These are phyloP conservation scores for Melanomma pulvis-pyrius DNA, from an alignment of 495 filamentous ascomycete species.

Conservation along the genomic window DNA sequence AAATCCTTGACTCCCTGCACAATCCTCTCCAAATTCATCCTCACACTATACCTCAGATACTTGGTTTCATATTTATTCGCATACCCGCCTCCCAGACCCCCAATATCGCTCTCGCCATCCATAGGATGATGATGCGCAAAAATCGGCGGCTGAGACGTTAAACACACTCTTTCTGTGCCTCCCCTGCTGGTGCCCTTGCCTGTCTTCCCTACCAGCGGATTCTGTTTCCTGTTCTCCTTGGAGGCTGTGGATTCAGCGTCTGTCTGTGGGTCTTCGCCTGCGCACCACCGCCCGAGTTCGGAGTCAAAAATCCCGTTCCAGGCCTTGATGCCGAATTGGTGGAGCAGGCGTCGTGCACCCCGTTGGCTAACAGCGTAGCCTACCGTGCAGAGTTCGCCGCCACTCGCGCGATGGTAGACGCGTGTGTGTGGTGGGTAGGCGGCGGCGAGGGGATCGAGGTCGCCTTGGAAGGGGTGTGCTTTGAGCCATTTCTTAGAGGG, in stretches of 20 bases:
- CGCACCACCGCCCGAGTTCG: constrained; percentile 55
- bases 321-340: constrained; percentile 50
- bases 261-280: constrained; percentile 27
- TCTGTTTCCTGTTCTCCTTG: constrained; percentile 26
- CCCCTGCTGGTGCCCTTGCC: background rate
- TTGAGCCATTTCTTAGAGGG: constrained; percentile 19
- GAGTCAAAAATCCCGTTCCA: constrained; percentile 52
- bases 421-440: constrained; percentile 31
- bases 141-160: constrained; percentile 52
- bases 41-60: constrained; percentile 54
- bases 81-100: constrained; percentile 40
- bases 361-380: constrained; percentile 32
- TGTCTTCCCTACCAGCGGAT: background rate
- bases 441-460: constrained; percentile 17
- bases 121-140: constrained; percentile 53
- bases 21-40: constrained; percentile 50
- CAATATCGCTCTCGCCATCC: constrained; percentile 51
- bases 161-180: constrained; percentile 44
- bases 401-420: constrained; percentile 37
- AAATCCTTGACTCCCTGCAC: constrained; percentile 26
- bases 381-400: constrained; percentile 45
- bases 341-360: constrained; percentile 52
- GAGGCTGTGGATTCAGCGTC: background rate
- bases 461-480: constrained; percentile 35
- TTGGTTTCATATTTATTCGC: constrained; percentile 49